Conservation (phyloP, 2,329 filamentous ascomycete genomes). For the Hypoxylon sp. region DNA sequence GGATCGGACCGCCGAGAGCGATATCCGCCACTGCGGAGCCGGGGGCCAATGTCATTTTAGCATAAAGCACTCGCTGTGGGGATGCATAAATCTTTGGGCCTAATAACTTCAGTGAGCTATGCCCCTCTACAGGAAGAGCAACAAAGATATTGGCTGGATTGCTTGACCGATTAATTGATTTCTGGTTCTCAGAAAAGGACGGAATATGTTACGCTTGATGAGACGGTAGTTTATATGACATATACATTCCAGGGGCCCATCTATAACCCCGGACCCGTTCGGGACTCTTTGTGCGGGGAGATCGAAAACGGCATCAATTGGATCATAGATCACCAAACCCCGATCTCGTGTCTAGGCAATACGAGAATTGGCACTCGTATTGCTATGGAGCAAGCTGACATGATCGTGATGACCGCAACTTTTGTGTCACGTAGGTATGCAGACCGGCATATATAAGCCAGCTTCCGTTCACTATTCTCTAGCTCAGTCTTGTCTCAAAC, state of each 20-base stretch:
- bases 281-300: slow-evolving; percentile 33
- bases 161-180: slow-evolving; percentile 2
- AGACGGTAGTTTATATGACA: neutral
- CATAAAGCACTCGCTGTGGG: neutral
- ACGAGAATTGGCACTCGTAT: slow-evolving; percentile 43
- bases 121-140: neutral
- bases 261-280: slow-evolving; percentile 23
- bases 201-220: neutral
- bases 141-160: neutral
- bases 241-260: slow-evolving; percentile 12
- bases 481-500: slow-evolving; percentile 18
- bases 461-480: slow-evolving; percentile 2
- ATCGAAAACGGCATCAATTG: slow-evolving; percentile 27
- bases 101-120: neutral
- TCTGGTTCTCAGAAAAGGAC: slow-evolving; percentile 3
- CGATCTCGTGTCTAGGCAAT: slow-evolving; percentile 38
- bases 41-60: neutral
- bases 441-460: slow-evolving; percentile 27
- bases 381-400: slow-evolving; percentile 18
- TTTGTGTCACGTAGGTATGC: slow-evolving; percentile 13
- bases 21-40: neutral
- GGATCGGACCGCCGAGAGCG: slow-evolving; percentile 1
- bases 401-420: slow-evolving; percentile 26
- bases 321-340: slow-evolving; percentile 26
- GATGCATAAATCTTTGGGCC: neutral